Evolutionary conservation across 768 basidiomycete species (phyloP), one percentile per base, ranked within the genome.

Genomic region (Collybiopsis confluens): DNA sequence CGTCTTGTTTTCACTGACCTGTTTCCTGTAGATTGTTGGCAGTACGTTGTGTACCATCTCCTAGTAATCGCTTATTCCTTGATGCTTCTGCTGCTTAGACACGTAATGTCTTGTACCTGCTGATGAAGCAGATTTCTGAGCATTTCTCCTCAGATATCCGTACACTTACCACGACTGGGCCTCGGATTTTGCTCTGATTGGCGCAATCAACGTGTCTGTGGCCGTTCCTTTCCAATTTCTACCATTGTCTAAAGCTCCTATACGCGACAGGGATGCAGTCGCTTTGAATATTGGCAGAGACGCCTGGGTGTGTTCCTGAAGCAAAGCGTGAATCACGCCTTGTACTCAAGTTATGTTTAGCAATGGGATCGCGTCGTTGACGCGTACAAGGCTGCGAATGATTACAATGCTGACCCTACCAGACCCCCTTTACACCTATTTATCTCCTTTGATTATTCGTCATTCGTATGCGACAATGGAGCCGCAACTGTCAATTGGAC

Each of bases 211-310:
- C 47, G 65, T 75, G 76, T 78, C 64, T 24, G 75, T 68, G 10
- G 36, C 11, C 41, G 4, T 33, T 45, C 9, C 23, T 28, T 37
- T 33, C 51, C 3, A 18, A 1, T 15, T 11, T 21, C 7, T 42
- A 28, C 37, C 28, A 27, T 16, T 16, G 54, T 62, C 42, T 71
- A 68, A 61, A 69, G 75, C 37, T n/a, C 6, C 24, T 26, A 26
- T 26, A 13, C 23, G 33, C 11, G 9, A 4, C 51, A 79, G 75
- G 13, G 83, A 86, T 56, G 86, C 79, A 0, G 73, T 86, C 50
- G 84, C 84, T 0, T 67, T 86, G 26, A 88, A 88, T 66, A 70
- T 85, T 41, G 85, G 86, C 36, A 67, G 69, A 3, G 75, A 79
- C 54, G 57, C 65, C 8, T 86, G 83, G 79, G 30, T 33, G 30